Base-by-base conservation (phyloP, 768 basidiomycete genomes). In the Cytidiella melzeri region DNA sequence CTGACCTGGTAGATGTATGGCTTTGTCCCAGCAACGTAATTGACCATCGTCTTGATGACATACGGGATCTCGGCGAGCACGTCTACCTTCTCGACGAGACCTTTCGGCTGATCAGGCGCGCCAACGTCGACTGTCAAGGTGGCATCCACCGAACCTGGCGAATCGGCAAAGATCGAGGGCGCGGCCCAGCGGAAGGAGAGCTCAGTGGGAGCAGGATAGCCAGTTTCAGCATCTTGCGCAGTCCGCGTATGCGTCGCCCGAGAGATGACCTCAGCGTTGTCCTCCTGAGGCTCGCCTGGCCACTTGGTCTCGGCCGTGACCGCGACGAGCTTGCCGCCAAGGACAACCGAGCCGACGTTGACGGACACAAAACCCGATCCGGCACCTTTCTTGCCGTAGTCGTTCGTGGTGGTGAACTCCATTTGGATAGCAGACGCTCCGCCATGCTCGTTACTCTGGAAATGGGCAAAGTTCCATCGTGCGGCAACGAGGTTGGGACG, bases 401-500 rank as follows among this genome's bases (percentile, higher is more conserved):
- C 70, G 42, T 85, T 77, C 1, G 77, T 80, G 2, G 95, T 97
- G 55, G 81, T 91, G 57, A 96, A 92, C 64, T 98, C 96, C 95
- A 97, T 97, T 71, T 90, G 87, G 30, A 96, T 73, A 9, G 92
- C 91, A 46, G 91, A 83, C 6, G 91, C 84, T 6, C 86, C 86
- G 15, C 79, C 83, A 43, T 81, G 76, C 21, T 79, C 72, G 15
- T 72, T 66, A 61, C 87, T 87, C 66, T 92, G 85, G 75, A 99
- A 99, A 70, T 87, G 76, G 24, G 74, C 84, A 69, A 98, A 99
- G 72, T 98, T 97, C 96, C 96, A 99, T 7, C 86, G 70, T 18
- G 89, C 73, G 12, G 96, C 96, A 58, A 96, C 81, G 48, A 92
- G 77, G 68, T 99, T 89, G 43, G 95, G 93, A 6, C 92, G 80